Base-by-base conservation (phyloP, 371 early-diverging fungal species). In the Conidiobolus incongruus region DNA sequence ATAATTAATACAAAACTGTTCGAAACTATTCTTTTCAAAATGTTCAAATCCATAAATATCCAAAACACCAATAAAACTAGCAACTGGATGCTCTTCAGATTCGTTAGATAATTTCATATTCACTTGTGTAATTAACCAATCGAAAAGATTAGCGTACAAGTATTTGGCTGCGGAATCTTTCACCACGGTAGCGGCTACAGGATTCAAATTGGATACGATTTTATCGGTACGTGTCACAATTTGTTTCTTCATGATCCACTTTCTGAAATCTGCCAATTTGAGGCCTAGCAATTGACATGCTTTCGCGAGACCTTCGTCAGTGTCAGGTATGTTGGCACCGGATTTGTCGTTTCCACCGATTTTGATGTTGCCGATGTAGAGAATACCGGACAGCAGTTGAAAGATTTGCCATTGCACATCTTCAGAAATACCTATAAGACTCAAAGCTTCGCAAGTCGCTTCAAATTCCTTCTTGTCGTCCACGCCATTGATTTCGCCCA, bases 1-100 rank as follows among this genome's bases (percentile, higher is more conserved):
- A 64, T 81, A 97, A 68, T n/a, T n/a, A n/a, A n/a, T n/a, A n/a
- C n/a, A n/a, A n/a, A n/a, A n/a, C n/a, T n/a, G n/a, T n/a, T n/a
- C 99, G 58, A 98, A 99, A 6, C 90, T 88, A 63, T 99, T 99
- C 61, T 76, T 80, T 59, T 88, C 73, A 56, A 95, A 95, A 51
- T 96, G 94, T 60, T 87, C 88, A 65, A 91, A 88, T 49, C 98
- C 89, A 55, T 89, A 86, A 60, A 93, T 84, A 80, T 97, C 87
- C 53, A 95, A 66, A 1, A 95, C 89, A 59, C 93, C 96, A 49
- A 92, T 93, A 51, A 93, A 93, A 17, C 64, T 58, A 35, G 62
- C 57, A 17, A 60, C 56, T 35, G 48, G 55, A 4, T 60, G 63
- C 8, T 54, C 47, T 11, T 69, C 66, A 8, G 66, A 72, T 13